A percentile compares a stretch with the other conserved stretches of the same genome.
Evolutionary conservation across 2,329 filamentous ascomycete species (phyloP).

Genomic region (Gnomoniopsis sp.): DNA sequence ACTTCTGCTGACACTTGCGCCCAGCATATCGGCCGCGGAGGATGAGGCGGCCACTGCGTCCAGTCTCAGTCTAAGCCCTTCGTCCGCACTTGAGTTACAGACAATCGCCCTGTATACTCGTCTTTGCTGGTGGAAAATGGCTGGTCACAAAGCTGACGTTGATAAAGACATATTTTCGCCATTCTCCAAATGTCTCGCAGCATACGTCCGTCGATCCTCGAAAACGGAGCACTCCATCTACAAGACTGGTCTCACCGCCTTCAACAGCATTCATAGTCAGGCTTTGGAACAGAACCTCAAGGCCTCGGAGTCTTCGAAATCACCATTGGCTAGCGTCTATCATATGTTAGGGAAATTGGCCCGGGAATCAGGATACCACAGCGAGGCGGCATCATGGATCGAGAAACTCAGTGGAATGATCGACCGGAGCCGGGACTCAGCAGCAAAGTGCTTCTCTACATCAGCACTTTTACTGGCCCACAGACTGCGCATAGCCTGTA

Average conservation of each 20-base stretch:
- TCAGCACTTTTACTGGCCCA: constrained; percentile 54
- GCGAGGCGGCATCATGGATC: constrained; percentile 56
- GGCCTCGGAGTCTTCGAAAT: constrained; percentile 35
- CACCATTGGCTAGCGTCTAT: constrained; percentile 45
- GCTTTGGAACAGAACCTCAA: constrained; percentile 33
- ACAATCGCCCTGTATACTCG: constrained; percentile 58
- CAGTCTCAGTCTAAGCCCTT: constrained; percentile 53
- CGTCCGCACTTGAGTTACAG: constrained; percentile 60
- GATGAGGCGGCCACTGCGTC: constrained; percentile 54
- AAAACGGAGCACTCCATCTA: constrained; percentile 34
- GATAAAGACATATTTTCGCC: constrained; percentile 65
- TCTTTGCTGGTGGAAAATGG: constrained; percentile 63
- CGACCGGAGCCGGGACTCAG: constrained; percentile 39
- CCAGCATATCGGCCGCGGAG: constrained; percentile 61
- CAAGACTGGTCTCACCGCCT: constrained; percentile 33
- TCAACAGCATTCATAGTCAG: constrained; percentile 34
- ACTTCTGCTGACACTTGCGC: constrained; percentile 61
- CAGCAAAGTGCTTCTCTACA: constrained; percentile 48
- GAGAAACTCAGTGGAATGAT: constrained; percentile 39
- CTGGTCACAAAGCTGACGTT: constrained; percentile 54
- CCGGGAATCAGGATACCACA: constrained; percentile 44
- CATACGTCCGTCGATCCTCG: constrained; percentile 54
- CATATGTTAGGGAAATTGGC: constrained; percentile 45
- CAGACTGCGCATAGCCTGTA: constrained; percentile 43
- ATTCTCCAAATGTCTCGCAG: constrained; percentile 58